These are phyloP conservation scores for Salinomyces thailandicus DNA, from an alignment of 2,329 filamentous ascomycete genomes.

Conservation along the genomic window DNA sequence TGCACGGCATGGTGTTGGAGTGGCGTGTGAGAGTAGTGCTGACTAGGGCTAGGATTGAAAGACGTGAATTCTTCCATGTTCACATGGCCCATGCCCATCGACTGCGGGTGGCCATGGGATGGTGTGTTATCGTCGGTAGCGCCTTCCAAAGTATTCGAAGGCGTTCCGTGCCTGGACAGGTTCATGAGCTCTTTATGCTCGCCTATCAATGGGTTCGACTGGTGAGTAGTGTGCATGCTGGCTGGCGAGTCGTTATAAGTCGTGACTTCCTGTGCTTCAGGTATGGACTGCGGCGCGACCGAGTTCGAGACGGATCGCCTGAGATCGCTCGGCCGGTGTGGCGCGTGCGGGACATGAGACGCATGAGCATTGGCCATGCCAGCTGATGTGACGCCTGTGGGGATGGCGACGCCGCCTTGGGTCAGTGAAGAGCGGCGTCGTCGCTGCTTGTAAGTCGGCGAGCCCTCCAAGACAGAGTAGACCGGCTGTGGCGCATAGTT, in stretches of 20 bases:
- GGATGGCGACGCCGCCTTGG: constrained; percentile 58
- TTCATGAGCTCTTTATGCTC: constrained; percentile 73
- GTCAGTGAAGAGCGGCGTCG: constrained; percentile 88
- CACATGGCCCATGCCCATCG: constrained; percentile 46
- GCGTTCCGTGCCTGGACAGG: constrained; percentile 84
- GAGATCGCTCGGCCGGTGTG: constrained; percentile 78
- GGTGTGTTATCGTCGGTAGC: constrained; percentile 44
- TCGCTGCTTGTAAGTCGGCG: constrained; percentile 96
- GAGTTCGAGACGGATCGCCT: constrained; percentile 83
- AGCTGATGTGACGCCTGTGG: constrained; percentile 36
- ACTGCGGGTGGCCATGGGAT: constrained; percentile 35
- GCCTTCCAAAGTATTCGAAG: constrained; percentile 55
- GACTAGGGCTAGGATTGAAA: constrained; percentile 39
- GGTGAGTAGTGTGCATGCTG: constrained; percentile 63
- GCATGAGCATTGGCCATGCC: constrained; percentile 38
- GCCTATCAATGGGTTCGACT: constrained; percentile 44
- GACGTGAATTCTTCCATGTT: constrained; percentile 62
- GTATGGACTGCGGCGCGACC: constrained; percentile 59
- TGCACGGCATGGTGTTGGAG: constrained; percentile 49
- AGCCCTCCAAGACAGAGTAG: constrained; percentile 84
- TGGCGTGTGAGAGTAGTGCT: constrained; percentile 31
- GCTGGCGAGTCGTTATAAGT: constrained; percentile 68
- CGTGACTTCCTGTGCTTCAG: constrained; percentile 51
- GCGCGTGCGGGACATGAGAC: constrained; percentile 35
- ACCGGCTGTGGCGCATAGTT: constrained; percentile 72